A percentile compares a stretch with the other conserved stretches of the same genome.
phyloP scores from a whole-genome alignment of 2,329 filamentous ascomycete genomes.

The Beauveria bassiana region DNA sequence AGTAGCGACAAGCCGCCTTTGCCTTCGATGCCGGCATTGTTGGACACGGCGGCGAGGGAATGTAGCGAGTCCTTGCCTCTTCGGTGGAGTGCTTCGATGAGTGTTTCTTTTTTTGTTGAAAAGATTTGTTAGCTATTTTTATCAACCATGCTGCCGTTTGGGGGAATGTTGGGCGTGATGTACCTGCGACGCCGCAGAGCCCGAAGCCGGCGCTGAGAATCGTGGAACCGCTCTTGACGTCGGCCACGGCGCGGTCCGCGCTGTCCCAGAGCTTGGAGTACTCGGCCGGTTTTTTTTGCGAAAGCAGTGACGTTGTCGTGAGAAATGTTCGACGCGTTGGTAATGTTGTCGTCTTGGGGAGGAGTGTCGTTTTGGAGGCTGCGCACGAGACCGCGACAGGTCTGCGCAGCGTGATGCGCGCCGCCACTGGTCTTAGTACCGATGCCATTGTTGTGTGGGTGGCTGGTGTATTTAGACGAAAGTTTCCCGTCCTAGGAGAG shows the following conservation, averaged over 20 bases:
- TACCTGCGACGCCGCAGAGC: conserved; percentile 68
- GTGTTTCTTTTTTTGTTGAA: conserved; percentile 44
- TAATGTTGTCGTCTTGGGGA: background rate
- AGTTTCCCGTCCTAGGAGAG: background rate
- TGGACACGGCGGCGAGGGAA: conserved; percentile 68
- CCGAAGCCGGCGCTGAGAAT: conserved; percentile 74
- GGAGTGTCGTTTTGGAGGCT: background rate
- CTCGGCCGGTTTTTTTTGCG: background rate
- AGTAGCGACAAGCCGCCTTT: conserved; percentile 62
- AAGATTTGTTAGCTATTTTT: background rate
- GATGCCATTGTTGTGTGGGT: background rate
- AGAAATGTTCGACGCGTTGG: background rate
- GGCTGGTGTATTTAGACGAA: no score
- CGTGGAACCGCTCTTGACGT: conserved; percentile 61
- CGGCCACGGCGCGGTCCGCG: conserved; percentile 62
- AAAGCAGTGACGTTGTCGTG: background rate
- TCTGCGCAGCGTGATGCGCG: background rate
- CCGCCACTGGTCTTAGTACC: background rate
- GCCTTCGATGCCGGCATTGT: conserved; percentile 67
- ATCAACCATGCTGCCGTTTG: no score
- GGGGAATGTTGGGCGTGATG: background rate
- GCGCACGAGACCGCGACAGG: background rate
- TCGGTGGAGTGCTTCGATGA: conserved; percentile 60
- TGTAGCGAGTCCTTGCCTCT: conserved; percentile 54
- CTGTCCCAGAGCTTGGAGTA: conserved; percentile 43